Conservation (phyloP, 2,329 filamentous ascomycete genomes). For the Coniochaeta hoffmannii region DNA sequence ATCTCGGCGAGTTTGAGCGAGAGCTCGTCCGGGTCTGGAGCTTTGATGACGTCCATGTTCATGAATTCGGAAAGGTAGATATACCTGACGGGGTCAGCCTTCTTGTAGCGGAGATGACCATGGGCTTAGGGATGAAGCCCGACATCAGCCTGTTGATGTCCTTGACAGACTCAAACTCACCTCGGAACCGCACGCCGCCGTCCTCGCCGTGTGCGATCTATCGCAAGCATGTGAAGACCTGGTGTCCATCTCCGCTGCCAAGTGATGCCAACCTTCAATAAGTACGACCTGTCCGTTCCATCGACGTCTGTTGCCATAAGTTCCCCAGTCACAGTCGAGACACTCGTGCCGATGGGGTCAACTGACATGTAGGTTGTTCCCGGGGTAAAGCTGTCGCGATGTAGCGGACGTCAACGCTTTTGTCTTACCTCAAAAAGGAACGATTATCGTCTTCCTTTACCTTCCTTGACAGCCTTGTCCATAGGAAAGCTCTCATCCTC, state of each 20-base stretch:
- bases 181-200: background rate
- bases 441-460: background rate
- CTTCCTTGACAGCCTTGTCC: background rate
- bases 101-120: background rate
- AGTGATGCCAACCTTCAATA: background rate
- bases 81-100: background rate
- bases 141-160: background rate
- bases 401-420: background rate
- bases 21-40: background rate
- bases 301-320: background rate
- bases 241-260: no score
- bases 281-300: background rate
- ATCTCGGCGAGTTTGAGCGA: background rate
- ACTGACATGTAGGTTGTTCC: conserved; percentile 7
- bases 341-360: conserved; percentile 5
- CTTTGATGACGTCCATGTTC: background rate
- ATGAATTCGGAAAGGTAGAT: background rate
- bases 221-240: no score
- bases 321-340: conserved; percentile 6
- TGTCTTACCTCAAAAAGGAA: background rate
- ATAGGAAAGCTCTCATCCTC: background rate
- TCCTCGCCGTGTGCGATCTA: background rate
- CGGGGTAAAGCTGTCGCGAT: conserved; percentile 7
- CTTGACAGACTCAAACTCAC: background rate
- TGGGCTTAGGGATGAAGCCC: background rate